Percentiles rank a stretch among this genome's conserved stretches.
Evolutionary conservation across 768 basidiomycete species (phyloP).

Genomic region (Pisolithus albus): DNA sequence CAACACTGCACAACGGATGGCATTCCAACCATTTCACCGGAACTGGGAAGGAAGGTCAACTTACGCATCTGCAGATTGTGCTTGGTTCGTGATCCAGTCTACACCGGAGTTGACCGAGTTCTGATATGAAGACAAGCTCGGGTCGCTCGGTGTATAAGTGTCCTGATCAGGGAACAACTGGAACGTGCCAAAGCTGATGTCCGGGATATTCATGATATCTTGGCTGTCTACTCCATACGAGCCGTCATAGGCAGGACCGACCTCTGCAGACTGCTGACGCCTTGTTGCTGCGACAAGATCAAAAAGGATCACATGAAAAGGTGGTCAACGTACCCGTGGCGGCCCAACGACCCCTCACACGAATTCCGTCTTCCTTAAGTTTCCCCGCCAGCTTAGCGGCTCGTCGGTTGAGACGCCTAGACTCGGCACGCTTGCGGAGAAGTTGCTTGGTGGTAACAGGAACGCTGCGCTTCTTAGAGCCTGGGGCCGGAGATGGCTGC

Average conservation of each 20-base stretch:
- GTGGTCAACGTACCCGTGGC: constrained; percentile 37
- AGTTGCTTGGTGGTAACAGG: constrained; percentile 44
- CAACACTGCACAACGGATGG: constrained; percentile 30
- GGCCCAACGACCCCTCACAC: constrained; percentile 55
- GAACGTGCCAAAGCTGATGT: constrained; percentile 54
- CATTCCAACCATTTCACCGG: constrained; percentile 4
- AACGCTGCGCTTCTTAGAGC: constrained; percentile 32
- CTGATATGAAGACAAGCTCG: constrained; percentile 44
- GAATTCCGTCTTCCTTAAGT: constrained; percentile 33
- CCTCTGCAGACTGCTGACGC: constrained; percentile 36
- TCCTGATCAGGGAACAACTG: constrained; percentile 67
- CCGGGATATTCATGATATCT: constrained; percentile 51
- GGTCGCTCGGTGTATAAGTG: constrained; percentile 43
- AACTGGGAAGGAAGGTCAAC: constrained; percentile 7
- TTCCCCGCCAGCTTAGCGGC: constrained; percentile 29
- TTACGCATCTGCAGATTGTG: constrained; percentile 38
- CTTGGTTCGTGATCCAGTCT: constrained; percentile 51
- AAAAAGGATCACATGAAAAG: constrained; percentile 2
- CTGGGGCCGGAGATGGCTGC: constrained; percentile 34
- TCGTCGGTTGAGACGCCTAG: constrained; percentile 39
- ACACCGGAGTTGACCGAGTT: constrained; percentile 45
- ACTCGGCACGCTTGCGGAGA: constrained; percentile 41
- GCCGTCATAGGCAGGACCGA: constrained; percentile 54
- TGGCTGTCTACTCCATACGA: constrained; percentile 61
- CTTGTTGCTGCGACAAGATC: constrained; percentile 33